phyloP scores from a whole-genome alignment of 352 stramenopile species.

The Globisporangium irregulare region DNA sequence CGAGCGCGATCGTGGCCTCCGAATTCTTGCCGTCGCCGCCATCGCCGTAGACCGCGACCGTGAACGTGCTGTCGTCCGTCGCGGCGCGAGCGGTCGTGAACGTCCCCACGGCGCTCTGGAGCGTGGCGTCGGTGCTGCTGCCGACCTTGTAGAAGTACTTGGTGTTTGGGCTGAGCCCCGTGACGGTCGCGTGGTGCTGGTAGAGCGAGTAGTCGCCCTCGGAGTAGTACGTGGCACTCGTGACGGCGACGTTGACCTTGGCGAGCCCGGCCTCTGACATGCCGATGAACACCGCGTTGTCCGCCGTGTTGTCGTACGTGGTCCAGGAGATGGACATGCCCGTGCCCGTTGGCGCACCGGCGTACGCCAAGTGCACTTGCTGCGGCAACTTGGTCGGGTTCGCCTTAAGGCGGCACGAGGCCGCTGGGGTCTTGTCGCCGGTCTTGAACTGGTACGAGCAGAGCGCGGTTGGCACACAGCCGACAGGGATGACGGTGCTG shows the following conservation, averaged over 20 bases:
- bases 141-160: conserved; percentile 51
- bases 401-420: background rate
- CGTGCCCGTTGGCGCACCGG: background rate
- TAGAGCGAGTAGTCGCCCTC: too few species aligned
- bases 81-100: conserved; percentile 16
- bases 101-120: conserved; percentile 23
- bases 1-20: too few species aligned
- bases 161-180: conserved; percentile 26
- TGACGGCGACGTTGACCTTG: too few species aligned
- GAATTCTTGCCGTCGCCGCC: too few species aligned
- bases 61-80: too few species aligned
- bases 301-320: too few species aligned
- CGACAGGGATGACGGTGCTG: background rate
- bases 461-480: background rate
- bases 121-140: conserved; percentile 18
- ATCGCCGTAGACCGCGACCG: too few species aligned
- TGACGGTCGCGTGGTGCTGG: conserved; percentile 29
- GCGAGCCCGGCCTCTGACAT: too few species aligned
- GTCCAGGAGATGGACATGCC: conserved; percentile 21
- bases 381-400: background rate
- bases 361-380: too few species aligned
- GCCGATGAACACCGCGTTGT: too few species aligned
- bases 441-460: background rate
- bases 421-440: background rate
- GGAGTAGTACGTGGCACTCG: too few species aligned